Evolutionary conservation across 805 yeast genomes (phyloP).

Genomic region (Cyberlindnera bimundalis): DNA sequence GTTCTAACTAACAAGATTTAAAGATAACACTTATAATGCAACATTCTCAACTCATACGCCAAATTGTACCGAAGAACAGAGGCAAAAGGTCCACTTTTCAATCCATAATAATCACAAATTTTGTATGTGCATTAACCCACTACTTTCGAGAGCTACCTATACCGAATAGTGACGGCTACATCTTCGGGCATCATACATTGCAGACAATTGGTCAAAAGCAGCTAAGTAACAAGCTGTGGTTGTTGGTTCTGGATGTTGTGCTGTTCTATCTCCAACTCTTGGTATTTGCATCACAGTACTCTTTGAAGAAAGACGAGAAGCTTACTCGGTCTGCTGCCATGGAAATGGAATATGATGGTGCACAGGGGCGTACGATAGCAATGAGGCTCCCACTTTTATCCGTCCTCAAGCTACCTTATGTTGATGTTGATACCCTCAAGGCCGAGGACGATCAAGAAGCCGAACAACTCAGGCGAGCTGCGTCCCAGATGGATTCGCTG

Average conservation of each 20-base stretch:
- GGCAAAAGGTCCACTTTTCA: conserved; percentile 16
- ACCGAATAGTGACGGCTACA: conserved; percentile 23
- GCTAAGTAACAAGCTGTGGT: conserved; percentile 16
- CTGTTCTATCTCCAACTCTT: conserved; percentile 20
- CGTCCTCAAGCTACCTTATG: conserved; percentile 16
- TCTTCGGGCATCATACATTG: conserved; percentile 28
- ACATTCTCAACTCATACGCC: conserved; percentile 6
- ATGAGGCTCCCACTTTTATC: conserved; percentile 13
- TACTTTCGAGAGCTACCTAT: conserved; percentile 18
- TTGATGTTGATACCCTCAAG: conserved; percentile 13
- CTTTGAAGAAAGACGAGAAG: conserved; percentile 5
- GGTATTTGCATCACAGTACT: conserved; percentile 15
- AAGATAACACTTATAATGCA: conserved; percentile 10
- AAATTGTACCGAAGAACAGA: conserved; percentile 9
- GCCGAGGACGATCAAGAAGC: conserved; percentile 15
- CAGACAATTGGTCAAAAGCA: conserved; percentile 26
- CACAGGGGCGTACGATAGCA: conserved; percentile 21
- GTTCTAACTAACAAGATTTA: conserved; percentile 1
- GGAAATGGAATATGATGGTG: conserved; percentile 23
- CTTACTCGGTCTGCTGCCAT: neutral
- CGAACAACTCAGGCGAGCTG: conserved; percentile 4
- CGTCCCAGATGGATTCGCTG: conserved; percentile 9
- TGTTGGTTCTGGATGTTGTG: conserved; percentile 15
- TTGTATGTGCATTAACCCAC: conserved; percentile 13
- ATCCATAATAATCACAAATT: conserved; percentile 13